Base-by-base conservation (phyloP, 2,329 filamentous ascomycete genomes). In the Pseudogymnoascus sp. region DNA sequence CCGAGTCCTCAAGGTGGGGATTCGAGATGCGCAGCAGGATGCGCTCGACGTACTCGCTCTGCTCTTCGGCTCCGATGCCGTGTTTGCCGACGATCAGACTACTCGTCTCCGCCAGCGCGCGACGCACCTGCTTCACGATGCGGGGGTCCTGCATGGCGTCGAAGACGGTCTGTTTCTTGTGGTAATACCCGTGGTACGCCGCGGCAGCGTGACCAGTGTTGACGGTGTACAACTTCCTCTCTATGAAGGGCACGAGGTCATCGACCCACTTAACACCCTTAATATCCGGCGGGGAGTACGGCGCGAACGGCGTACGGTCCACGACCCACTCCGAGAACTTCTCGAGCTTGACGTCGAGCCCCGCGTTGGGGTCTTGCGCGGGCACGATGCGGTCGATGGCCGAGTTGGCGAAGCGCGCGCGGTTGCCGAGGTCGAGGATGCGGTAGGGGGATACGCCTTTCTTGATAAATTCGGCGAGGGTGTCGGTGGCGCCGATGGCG, bases 321-420 rank as follows among this genome's bases (percentile, higher is more conserved):
- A 99, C 93, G 40, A 95, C 93, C 95, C 95, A 99, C 81, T 99
- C 95, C 80, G 91, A 97, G 83, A 97, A 99, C 79, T 95, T 95
- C 83, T 99, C 95, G 59, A 99, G 92, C 72, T 88, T 93, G 69
- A 99, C 95, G 73, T 97, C 88, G 49, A 99, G 84, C 63, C 92
- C 92, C 23, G 88, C 85, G 70, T 90, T 80, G 60, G 85, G 79
- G 65, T 91, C 88, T 79, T 97, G 95, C 46, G 91, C 90, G 12
- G 95, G 95, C 23, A 97, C 95, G 74, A 99, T 99, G 66, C 95
- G 91, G 82, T 99, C 95, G 75, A 99, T 97, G 70, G 95, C 95
- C 66, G 91, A 96, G 82, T 99, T 99, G 79, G 93, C 93, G 75
- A 96, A 97, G 69, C 89, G 87, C 60, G 93, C 93, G 71, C 91